These are phyloP conservation scores for Botrytis aclada DNA, from an alignment of 2,329 filamentous ascomycete species.

Conservation along the genomic window DNA sequence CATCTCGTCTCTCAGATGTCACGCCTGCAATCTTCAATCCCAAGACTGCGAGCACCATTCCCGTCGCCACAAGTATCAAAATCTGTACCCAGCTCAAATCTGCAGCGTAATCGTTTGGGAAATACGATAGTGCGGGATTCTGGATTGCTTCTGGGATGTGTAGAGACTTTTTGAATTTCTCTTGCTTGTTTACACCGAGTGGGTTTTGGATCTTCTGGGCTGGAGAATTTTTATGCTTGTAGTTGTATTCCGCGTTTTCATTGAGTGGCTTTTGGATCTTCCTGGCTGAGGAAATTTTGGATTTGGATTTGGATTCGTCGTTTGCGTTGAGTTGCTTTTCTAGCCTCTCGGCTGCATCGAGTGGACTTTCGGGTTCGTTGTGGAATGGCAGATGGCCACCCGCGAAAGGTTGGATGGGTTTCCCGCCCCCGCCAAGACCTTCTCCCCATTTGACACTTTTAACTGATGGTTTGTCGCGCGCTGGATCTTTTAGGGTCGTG, in stretches of 20 bases:
- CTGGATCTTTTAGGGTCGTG: background rate
- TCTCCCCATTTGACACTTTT: background rate
- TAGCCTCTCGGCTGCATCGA: background rate
- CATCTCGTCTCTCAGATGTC: background rate
- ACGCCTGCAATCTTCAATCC: background rate
- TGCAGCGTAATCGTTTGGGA: background rate
- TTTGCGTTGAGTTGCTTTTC: background rate
- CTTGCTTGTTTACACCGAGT: background rate
- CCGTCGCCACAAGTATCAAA: background rate
- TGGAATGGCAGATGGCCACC: background rate
- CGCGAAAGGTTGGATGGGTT: background rate
- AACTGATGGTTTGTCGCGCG: rapidly evolving
- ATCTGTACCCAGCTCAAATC: background rate
- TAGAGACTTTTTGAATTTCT: background rate
- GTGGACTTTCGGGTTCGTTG: background rate
- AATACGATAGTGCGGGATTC: background rate
- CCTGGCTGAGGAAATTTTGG: background rate
- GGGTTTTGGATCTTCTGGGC: background rate
- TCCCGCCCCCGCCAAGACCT: background rate
- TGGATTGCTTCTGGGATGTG: rapidly evolving
- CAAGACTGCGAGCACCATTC: background rate
- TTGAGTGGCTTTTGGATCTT: background rate
- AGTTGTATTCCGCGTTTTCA: background rate
- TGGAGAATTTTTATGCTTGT: no score
- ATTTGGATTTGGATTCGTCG: background rate